Percentiles rank a stretch among this genome's conserved stretches.
phyloP scores from a whole-genome alignment of 768 basidiomycete genomes.

The Sporobolomyces pararoseus region DNA sequence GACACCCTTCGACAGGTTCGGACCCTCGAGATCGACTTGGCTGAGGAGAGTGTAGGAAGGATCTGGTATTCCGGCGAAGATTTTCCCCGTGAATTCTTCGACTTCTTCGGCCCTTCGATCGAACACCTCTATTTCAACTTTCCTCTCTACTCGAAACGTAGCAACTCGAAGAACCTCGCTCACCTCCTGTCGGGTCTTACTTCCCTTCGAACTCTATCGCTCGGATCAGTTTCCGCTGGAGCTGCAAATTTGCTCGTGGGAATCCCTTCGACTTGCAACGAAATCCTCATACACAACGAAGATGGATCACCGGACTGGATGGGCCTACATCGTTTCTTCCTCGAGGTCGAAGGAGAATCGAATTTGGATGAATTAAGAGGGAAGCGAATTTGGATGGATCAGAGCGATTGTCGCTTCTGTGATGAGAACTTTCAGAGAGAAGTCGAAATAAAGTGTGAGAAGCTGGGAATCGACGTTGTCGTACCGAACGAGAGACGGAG shows the following conservation, averaged over 20 bases:
- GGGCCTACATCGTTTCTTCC: slow-evolving; percentile 4
- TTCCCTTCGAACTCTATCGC: not conserved
- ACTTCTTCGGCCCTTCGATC: not conserved
- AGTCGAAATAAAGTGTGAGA: not conserved
- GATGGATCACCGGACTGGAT: slow-evolving; percentile 7
- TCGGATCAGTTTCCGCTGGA: not conserved
- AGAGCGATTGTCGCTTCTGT: not conserved
- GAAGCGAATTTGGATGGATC: slow-evolving; percentile 1
- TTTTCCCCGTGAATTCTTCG: slow-evolving; percentile 1
- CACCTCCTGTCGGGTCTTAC: not conserved
- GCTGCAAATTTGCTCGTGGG: not conserved
- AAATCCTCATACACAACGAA: not conserved
- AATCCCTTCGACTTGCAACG: not conserved
- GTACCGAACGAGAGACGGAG: not conserved
- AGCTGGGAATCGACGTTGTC: slow-evolving; percentile 1
- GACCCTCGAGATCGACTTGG: slow-evolving; percentile 3
- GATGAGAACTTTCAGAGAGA: slow-evolving; percentile 12
- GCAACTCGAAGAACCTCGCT: not conserved
- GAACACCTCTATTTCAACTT: slow-evolving; percentile 16
- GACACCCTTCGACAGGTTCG: not conserved
- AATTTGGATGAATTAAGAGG: not conserved
- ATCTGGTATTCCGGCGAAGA: not conserved
- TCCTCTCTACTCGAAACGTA: slow-evolving; percentile 10
- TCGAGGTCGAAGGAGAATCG: not conserved
- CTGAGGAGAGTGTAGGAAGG: not conserved